Conservation (phyloP, 2,329 filamentous ascomycete genomes). For the Neospermospora avenae region DNA sequence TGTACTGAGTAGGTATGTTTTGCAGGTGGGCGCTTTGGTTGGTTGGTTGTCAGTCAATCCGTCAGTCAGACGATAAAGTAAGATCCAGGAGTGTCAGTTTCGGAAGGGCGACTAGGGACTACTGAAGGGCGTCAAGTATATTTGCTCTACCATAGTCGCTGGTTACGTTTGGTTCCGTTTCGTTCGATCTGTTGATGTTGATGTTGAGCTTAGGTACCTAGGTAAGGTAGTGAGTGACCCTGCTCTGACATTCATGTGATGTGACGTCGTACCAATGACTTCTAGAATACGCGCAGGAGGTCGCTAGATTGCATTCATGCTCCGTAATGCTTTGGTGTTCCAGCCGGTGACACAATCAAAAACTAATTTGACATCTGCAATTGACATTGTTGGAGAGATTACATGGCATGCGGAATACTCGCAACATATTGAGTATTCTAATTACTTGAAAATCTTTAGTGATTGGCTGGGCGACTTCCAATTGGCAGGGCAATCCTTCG, state of each 20-base stretch:
- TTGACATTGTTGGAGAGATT: no score
- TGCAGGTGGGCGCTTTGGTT: neutral
- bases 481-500: no score
- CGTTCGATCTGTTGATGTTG: neutral
- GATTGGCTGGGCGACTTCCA: no score
- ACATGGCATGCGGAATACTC: no score
- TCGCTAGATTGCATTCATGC: neutral
- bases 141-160: no score
- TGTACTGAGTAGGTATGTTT: neutral
- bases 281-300: neutral
- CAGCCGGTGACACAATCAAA: neutral
- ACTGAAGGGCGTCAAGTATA: neutral
- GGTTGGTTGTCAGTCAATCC: neutral
- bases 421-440: no score
- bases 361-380: neutral
- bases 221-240: no score
- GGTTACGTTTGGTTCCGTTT: no score
- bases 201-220: no score
- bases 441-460: no score
- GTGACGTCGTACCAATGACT: conserved; percentile 2
- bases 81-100: neutral
- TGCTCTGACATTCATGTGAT: neutral
- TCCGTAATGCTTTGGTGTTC: neutral
- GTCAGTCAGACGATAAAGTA: no score
- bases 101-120: neutral